These are phyloP conservation scores for Marchantia polymorpha DNA, from an alignment of 225 moss, liverwort and hornwort genomes.

Conservation along the genomic window DNA sequence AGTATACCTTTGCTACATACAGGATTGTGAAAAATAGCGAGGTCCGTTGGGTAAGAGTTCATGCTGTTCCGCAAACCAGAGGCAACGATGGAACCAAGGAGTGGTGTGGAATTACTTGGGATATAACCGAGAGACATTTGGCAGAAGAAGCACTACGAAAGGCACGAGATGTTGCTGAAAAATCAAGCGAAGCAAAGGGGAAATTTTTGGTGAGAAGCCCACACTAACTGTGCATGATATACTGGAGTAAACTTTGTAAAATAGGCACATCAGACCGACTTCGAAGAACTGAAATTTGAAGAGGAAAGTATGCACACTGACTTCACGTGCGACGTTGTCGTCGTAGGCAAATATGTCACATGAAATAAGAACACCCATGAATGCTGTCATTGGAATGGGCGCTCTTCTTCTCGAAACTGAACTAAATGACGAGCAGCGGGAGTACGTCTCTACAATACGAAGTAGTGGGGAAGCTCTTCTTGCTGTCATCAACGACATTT, in stretches of 20 bases:
- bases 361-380: conserved; percentile 44
- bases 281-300: background rate
- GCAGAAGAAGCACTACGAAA: conserved; percentile 33
- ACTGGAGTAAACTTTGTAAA: no score
- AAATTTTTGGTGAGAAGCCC: conserved; percentile 30
- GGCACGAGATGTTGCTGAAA: conserved; percentile 36
- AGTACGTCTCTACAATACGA: conserved; percentile 36
- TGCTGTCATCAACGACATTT: conserved; percentile 37
- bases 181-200: conserved; percentile 39
- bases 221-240: background rate
- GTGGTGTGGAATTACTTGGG: conserved; percentile 43
- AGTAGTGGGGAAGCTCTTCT: conserved; percentile 44
- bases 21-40: conserved; percentile 34
- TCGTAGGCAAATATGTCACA: conserved; percentile 46
- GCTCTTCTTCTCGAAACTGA: conserved; percentile 35
- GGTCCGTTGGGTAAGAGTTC: conserved; percentile 37
- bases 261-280: no score
- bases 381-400: conserved; percentile 45
- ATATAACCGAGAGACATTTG: conserved; percentile 38
- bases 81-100: conserved; percentile 30
- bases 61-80: conserved; percentile 35
- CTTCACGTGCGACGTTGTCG: background rate
- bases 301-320: background rate
- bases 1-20: background rate
- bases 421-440: conserved; percentile 40